Conservation (phyloP, 1,284 basidiomycete genomes). For the Fomitopsis betulina region DNA sequence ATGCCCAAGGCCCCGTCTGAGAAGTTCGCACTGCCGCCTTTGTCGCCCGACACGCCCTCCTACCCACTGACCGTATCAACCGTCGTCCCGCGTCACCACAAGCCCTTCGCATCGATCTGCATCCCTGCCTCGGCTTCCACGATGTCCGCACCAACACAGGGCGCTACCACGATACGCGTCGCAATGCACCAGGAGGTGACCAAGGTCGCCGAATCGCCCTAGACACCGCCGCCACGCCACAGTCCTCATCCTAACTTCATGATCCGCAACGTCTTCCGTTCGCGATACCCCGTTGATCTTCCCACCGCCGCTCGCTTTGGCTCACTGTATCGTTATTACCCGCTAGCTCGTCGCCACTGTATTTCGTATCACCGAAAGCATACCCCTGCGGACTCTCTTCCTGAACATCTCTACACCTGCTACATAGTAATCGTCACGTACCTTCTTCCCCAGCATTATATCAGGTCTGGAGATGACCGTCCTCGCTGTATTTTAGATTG, state of each 20-base stretch:
- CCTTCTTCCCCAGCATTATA: not conserved
- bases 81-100: slow-evolving; percentile 9
- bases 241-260: not conserved
- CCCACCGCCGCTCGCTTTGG: not conserved
- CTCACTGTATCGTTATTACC: slow-evolving; percentile 9
- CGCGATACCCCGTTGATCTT: not conserved
- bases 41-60: not conserved
- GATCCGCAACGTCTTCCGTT: not conserved
- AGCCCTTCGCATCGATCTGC: slow-evolving; percentile 11
- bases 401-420: not conserved
- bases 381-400: not conserved
- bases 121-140: not conserved
- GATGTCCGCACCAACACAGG: not conserved
- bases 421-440: not conserved
- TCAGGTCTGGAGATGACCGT: not conserved
- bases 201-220: not conserved
- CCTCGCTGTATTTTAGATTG: not conserved
- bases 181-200: slow-evolving; percentile 8
- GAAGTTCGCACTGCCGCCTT: not conserved
- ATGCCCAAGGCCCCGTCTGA: slow-evolving; percentile 1
- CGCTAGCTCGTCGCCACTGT: not conserved
- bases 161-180: slow-evolving; percentile 3
- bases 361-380: not conserved
- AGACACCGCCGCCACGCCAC: not conserved
- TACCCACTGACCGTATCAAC: not conserved